Evolutionary conservation across 73 alveolate genomes (phyloP), one percentile per base, ranked within the genome.

Genomic region (Paramecium octaurelia): DNA sequence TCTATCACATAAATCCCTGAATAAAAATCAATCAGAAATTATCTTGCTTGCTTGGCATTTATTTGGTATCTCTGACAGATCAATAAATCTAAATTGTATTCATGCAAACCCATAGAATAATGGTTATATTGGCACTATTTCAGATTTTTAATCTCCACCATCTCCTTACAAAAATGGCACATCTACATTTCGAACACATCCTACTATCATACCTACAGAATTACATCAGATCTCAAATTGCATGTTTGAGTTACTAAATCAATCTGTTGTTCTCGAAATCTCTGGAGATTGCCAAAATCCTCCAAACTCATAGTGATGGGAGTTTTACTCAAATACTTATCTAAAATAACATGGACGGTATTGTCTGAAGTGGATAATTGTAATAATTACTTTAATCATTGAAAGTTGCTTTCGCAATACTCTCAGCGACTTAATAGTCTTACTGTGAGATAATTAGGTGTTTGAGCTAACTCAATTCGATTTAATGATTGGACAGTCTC

Each of bases 111-210:
- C 76, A 44, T 44, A 0, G 0, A 31, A 29, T 10, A 40, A 48
- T 80, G 91, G 21, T 80, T 80, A 48, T 80, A 80, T 21, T 34
- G n/a, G 6, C 91, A 80, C 16, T 80, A 46, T 9, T 42, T 34
- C n/a, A 80, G 46, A 46, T 43, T 80, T 23, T 48, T 42, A 1
- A 44, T 42, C 1, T 80, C 91, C 0, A 46, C 75, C 91, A 80
- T 44, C 38, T 80, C 2, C 46, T 64, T 80, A 24, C 91, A 80
- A 23, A 14, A 43, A 46, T 80, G 91, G 34, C 91, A 80, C 70
- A 80, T 44, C 24, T 80, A 23, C 57, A 34, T 73, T 2, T 73
- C 87, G 40, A 64, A 64, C 0, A 64, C 50, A 34, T 64, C 48
- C 84, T 64, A 36, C 3, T 2, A 8, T 29, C 10, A 0, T 31